Base-by-base conservation (phyloP, 73 alveolate genomes). In the Stentor roeselii region DNA sequence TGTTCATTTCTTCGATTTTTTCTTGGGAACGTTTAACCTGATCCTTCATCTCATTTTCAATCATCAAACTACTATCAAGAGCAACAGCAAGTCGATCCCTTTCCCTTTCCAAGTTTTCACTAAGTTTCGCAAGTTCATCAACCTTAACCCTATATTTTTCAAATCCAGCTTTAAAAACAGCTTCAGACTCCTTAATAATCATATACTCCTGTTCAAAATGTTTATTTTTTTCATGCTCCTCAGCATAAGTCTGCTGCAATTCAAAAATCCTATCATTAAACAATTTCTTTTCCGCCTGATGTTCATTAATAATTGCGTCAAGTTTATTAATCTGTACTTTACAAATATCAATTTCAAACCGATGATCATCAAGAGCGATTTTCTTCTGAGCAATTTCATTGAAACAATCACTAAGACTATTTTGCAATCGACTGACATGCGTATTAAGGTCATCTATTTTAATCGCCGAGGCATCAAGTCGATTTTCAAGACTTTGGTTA, bases 11-110 rank as follows among this genome's bases (percentile, higher is more conserved):
- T 67, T 67, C 80, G 15, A 67, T 67, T 30, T 40, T n/a, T 67
- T 67, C 80, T 67, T 67, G 80, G 0, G 80, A 21, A 11, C 80
- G n/a, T 67, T 67, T 67, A 21, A 67, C 80, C 2, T 67, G 80
- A 27, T 14, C 14, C 34, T 67, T 67, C 11, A 21, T 27, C 34
- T 67, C 80, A 21, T 67, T 32, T 14, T n/a, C 41, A 1, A 67
- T n/a, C 34, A 27, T 27, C 14, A 40, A 27, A 30, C 1, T 21
- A 34, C 80, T 67, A 21, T 67, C 80, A 1, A 67, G 41, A 15
- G n/a, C 27, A 3, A 67, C 80, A 27, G 21, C 34, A 21, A 30
- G 41, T 1, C 37, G 21, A 67, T 67, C 80, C 41, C 80, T 67
- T 67, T 67, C 80, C 34, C 34, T 67, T 67, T 67, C 80, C 1